phyloP scores from a whole-genome alignment of 2,329 filamentous ascomycete genomes.

The Claviceps maximensis region DNA sequence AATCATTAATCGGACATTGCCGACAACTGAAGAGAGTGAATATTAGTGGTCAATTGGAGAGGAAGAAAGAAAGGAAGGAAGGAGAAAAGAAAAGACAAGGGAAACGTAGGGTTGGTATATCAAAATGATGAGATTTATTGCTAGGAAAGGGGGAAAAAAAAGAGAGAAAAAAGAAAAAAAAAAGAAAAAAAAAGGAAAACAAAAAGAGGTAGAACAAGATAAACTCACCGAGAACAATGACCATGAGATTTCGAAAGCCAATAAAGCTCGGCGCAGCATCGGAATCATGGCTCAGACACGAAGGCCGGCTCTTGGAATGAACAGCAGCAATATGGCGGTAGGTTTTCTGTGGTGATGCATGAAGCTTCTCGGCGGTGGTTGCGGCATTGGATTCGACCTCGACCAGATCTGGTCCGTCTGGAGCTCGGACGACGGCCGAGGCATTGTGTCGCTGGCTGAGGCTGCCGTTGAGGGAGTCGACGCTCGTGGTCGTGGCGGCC shows the following conservation, averaged over 20 bases:
- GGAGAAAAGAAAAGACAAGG: too few relatives aligned
- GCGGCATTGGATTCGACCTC: slow-evolving; percentile 13
- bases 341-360: slow-evolving; percentile 34
- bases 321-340: slow-evolving; percentile 89
- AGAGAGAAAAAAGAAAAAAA: not conserved
- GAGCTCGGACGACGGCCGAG: not conserved
- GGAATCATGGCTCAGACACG: slow-evolving; percentile 77
- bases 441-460: slow-evolving; percentile 11
- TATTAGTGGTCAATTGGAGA: not conserved
- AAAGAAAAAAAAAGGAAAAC: not conserved
- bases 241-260: slow-evolving; percentile 92
- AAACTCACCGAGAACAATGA: slow-evolving; percentile 69
- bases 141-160: too few relatives aligned
- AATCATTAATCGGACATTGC: slow-evolving; percentile 86
- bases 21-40: slow-evolving; percentile 51
- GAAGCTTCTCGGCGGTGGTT: slow-evolving; percentile 12
- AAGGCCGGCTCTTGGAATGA: slow-evolving; percentile 58
- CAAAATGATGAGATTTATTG: not conserved
- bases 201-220: not conserved
- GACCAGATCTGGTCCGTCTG: slow-evolving; percentile 11
- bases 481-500: slow-evolving; percentile 25
- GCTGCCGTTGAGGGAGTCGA: slow-evolving; percentile 17
- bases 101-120: not conserved
- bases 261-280: slow-evolving; percentile 66
- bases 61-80: not conserved